Evolutionary conservation across 148 eudicot species (phyloP).

Genomic region (Cornus controversa): DNA sequence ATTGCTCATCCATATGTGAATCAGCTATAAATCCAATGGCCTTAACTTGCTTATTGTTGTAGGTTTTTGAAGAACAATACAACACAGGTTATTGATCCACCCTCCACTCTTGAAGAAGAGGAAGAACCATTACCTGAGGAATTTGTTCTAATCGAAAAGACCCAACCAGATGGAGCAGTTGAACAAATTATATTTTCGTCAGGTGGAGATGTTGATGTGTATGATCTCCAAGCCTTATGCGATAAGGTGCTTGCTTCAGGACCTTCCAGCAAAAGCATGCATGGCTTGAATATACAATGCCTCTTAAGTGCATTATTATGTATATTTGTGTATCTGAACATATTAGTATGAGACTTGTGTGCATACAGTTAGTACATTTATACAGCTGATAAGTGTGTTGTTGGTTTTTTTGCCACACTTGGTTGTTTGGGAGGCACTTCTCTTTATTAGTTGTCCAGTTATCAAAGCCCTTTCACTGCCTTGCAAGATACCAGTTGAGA

Average conservation of each 20-base stretch:
- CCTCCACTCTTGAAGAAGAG: conserved; percentile 55
- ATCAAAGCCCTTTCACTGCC: neutral
- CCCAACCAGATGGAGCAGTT: conserved; percentile 61
- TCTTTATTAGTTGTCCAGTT: neutral
- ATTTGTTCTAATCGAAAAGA: conserved; percentile 77
- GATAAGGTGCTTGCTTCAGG: conserved; percentile 57
- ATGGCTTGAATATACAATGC: neutral
- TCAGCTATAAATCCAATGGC: neutral
- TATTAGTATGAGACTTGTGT: neutral
- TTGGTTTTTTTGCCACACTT: too few relatives aligned
- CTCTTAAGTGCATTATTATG: neutral
- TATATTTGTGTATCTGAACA: neutral
- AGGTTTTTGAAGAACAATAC: conserved; percentile 70
- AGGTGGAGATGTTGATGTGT: conserved; percentile 81
- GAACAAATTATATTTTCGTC: conserved; percentile 93
- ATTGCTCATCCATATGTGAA: neutral
- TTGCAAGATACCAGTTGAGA: neutral
- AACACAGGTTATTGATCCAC: conserved; percentile 66
- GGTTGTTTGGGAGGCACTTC: neutral
- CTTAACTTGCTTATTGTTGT: conserved; percentile 15
- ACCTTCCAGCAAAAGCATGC: neutral
- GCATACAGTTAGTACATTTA: too few relatives aligned
- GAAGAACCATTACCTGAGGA: conserved; percentile 78
- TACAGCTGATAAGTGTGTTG: too few relatives aligned
- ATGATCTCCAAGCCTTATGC: conserved; percentile 84